Conservation (phyloP, 129 eudicot species). For the Centella asiatica region DNA sequence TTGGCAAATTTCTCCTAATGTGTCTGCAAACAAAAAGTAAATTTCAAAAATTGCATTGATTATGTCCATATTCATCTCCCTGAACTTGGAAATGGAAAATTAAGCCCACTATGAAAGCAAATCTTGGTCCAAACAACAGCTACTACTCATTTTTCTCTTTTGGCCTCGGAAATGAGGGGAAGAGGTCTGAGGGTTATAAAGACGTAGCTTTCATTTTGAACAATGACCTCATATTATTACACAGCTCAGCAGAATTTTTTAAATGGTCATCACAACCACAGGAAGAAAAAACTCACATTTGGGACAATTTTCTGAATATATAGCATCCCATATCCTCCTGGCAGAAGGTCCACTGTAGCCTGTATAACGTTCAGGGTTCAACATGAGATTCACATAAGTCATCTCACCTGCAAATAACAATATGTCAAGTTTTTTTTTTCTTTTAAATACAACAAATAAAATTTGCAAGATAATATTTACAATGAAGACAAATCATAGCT, state of each 20-base stretch:
- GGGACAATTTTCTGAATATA: conserved; percentile 89
- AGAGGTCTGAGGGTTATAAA: not conserved
- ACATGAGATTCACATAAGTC: conserved; percentile 82
- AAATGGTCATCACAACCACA: not conserved
- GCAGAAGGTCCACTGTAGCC: conserved; percentile 91
- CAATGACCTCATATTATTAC: too few relatives aligned
- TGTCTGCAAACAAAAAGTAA: conserved; percentile 37
- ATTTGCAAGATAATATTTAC: not conserved
- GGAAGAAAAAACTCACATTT: conserved; percentile 48
- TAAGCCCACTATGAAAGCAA: not conserved
- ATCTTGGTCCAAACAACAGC: conserved; percentile 4
- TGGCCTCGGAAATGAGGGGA: not conserved
- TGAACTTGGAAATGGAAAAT: not conserved
- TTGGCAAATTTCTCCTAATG: conserved; percentile 78
- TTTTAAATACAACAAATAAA: conserved; percentile 9
- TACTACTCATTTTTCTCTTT: not conserved
- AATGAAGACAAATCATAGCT: not conserved
- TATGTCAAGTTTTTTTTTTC: conserved; percentile 3
- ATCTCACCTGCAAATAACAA: conserved; percentile 61
- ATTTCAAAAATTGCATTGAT: conserved; percentile 7
- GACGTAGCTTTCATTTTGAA: too few relatives aligned
- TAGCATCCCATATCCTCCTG: conserved; percentile 91
- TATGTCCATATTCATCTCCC: not conserved
- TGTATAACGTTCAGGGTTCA: conserved; percentile 81
- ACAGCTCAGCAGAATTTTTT: too few relatives aligned